phyloP scores from a whole-genome alignment of 768 basidiomycete genomes.

The Suillus sp. region DNA sequence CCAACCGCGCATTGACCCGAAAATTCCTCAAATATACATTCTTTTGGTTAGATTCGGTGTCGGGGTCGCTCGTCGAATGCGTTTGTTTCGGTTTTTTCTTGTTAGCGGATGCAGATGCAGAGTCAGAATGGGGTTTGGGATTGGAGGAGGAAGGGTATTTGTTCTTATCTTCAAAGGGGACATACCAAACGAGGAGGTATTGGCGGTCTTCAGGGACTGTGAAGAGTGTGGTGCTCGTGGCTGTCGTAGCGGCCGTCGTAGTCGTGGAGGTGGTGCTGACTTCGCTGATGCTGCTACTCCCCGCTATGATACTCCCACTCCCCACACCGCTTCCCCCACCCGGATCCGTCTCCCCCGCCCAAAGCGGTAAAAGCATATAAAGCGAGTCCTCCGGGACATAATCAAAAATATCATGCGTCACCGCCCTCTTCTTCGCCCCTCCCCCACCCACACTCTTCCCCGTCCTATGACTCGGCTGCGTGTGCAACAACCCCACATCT shows the following conservation, averaged over 20 bases:
- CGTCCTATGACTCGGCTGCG: constrained; percentile 42
- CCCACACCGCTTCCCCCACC: background rate
- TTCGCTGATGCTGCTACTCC: background rate
- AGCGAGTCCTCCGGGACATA: constrained; percentile 68
- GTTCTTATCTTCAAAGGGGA: constrained; percentile 44
- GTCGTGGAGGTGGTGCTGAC: background rate
- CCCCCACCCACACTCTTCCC: constrained; percentile 14
- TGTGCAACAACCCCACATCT: constrained; percentile 76
- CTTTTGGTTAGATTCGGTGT: constrained; percentile 39
- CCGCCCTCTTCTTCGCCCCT: constrained; percentile 23
- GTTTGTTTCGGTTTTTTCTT: constrained; percentile 34
- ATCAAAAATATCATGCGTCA: constrained; percentile 49
- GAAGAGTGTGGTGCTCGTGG: constrained; percentile 38
- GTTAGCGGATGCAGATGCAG: constrained; percentile 6
- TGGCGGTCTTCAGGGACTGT: constrained; percentile 53
- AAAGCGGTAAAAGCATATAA: constrained; percentile 85
- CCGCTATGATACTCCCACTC: background rate
- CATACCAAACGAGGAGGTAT: constrained; percentile 83
- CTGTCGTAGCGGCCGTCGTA: background rate
- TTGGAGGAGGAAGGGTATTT: constrained; percentile 19
- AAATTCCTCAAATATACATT: constrained; percentile 63
- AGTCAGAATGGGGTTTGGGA: background rate
- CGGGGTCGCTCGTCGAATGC: constrained; percentile 29
- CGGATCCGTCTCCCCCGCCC: constrained; percentile 74
- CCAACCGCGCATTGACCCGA: constrained; percentile 72